A percentile compares a stretch with the other conserved stretches of the same genome.
These are phyloP conservation scores for Trametes gibbosa DNA, from an alignment of 768 basidiomycete species.

Conservation along the genomic window DNA sequence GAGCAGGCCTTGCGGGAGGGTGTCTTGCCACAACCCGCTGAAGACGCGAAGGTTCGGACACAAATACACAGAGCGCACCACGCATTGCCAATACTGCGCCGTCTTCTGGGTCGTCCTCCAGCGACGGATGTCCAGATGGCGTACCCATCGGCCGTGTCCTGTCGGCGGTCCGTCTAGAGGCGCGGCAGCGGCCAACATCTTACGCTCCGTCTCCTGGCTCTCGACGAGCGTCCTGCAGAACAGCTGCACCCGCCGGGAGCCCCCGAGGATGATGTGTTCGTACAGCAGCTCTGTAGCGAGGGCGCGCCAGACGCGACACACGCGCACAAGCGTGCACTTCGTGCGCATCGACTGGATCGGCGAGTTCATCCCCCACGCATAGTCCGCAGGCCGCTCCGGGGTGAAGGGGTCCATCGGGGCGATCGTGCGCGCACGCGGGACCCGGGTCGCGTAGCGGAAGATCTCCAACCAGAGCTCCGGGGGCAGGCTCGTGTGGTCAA, in stretches of 20 bases:
- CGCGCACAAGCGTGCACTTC: slow-evolving; percentile 48
- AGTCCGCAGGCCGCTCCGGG: slow-evolving; percentile 38
- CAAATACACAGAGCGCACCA: slow-evolving; percentile 43
- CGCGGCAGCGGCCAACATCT: background rate
- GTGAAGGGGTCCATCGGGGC: slow-evolving; percentile 47
- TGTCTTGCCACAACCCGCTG: slow-evolving; percentile 45
- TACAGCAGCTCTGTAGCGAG: slow-evolving; percentile 44
- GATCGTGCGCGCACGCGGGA: slow-evolving; percentile 42
- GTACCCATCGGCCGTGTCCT: slow-evolving; percentile 45
- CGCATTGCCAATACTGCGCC: slow-evolving; percentile 38
- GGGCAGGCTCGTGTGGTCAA: slow-evolving; percentile 24
- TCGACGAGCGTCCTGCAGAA: slow-evolving; percentile 38
- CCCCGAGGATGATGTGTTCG: slow-evolving; percentile 44
- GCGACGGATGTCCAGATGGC: slow-evolving; percentile 47
- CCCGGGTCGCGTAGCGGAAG: slow-evolving; percentile 52
- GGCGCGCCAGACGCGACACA: slow-evolving; percentile 46
- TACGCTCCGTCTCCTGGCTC: slow-evolving; percentile 7
- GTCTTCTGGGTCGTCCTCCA: slow-evolving; percentile 39
- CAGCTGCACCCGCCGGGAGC: slow-evolving; percentile 39
- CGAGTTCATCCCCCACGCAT: slow-evolving; percentile 47
- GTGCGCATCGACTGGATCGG: slow-evolving; percentile 45
- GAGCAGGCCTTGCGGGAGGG: slow-evolving; percentile 44
- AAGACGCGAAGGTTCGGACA: slow-evolving; percentile 47
- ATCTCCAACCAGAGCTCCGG: slow-evolving; percentile 56
- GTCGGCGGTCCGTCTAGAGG: background rate